These are phyloP conservation scores for Hortaea sp. DNA, from an alignment of 2,329 filamentous ascomycete genomes.

Conservation along the genomic window DNA sequence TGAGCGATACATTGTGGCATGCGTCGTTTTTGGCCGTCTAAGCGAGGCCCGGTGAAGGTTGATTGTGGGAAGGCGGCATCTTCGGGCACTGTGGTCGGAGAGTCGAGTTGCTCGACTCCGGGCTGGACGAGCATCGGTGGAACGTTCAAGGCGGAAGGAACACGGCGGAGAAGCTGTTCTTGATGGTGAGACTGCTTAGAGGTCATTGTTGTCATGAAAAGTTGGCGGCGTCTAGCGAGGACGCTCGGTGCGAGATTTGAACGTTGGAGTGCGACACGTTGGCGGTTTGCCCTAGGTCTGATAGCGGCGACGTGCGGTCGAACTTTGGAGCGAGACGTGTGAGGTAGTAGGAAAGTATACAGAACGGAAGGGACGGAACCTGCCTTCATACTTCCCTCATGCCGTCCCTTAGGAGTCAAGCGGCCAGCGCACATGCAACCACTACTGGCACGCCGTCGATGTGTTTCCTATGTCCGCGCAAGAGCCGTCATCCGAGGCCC, in stretches of 20 bases:
- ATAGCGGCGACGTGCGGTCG: neutral
- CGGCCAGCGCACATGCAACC: neutral
- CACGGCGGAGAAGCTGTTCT: conserved; percentile 5
- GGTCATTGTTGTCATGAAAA: neutral
- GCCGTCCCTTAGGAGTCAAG: neutral
- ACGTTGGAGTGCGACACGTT: neutral
- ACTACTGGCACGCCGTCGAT: no score
- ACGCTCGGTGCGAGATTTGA: neutral
- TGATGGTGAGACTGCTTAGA: neutral
- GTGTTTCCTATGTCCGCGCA: no score
- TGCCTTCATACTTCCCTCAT: neutral
- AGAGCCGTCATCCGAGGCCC: no score
- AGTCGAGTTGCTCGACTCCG: conserved; percentile 19
- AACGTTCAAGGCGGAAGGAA: conserved; percentile 5
- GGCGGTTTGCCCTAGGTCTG: neutral
- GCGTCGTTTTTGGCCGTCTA: conserved; percentile 17
- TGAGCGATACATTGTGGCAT: conserved; percentile 68
- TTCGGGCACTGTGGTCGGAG: conserved; percentile 14
- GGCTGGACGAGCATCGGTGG: conserved; percentile 22
- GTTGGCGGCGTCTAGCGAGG: neutral
- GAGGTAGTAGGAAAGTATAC: neutral
- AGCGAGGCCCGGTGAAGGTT: conserved; percentile 12
- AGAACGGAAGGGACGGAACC: neutral
- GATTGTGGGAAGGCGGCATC: conserved; percentile 15
- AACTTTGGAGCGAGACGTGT: no score